Conservation (phyloP, 1,284 basidiomycete genomes). For the Ceratobasidium sp. region DNA sequence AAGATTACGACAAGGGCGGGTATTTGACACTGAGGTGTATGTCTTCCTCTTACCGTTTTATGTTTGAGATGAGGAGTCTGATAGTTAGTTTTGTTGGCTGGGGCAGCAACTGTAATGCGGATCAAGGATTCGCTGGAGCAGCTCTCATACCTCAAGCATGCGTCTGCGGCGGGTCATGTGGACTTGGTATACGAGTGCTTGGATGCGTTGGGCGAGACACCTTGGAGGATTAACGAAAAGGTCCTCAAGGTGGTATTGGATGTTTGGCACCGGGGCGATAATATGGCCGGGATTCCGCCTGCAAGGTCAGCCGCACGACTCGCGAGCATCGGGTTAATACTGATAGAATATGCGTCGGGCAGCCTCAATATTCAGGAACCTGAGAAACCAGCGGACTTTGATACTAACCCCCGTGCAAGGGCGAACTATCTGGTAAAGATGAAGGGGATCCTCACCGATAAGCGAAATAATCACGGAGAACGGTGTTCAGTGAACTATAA, state of each 20-base stretch:
- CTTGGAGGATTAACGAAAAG: constrained; percentile 90
- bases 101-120: constrained; percentile 83
- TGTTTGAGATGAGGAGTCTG: background rate
- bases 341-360: background rate
- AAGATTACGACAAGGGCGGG: constrained; percentile 82
- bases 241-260: constrained; percentile 79
- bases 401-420: constrained; percentile 77
- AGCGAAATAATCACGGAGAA: constrained; percentile 88
- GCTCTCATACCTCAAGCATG: constrained; percentile 81
- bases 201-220: constrained; percentile 90
- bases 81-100: constrained; percentile 21
- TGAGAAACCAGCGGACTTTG: constrained; percentile 69
- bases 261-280: constrained; percentile 88
- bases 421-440: constrained; percentile 72
- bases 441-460: constrained; percentile 72
- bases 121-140: constrained; percentile 95
- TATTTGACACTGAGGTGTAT: constrained; percentile 84
- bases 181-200: constrained; percentile 91
- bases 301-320: constrained; percentile 53
- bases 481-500: constrained; percentile 97
- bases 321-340: background rate
- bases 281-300: constrained; percentile 84
- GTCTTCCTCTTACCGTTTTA: constrained; percentile 52
- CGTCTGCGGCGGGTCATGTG: constrained; percentile 81
- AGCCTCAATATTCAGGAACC: constrained; percentile 74